Percentiles rank a stretch among this genome's conserved stretches.
These are phyloP conservation scores for Spergularia marina DNA, from an alignment of 148 eudicot species.

Conservation along the genomic window DNA sequence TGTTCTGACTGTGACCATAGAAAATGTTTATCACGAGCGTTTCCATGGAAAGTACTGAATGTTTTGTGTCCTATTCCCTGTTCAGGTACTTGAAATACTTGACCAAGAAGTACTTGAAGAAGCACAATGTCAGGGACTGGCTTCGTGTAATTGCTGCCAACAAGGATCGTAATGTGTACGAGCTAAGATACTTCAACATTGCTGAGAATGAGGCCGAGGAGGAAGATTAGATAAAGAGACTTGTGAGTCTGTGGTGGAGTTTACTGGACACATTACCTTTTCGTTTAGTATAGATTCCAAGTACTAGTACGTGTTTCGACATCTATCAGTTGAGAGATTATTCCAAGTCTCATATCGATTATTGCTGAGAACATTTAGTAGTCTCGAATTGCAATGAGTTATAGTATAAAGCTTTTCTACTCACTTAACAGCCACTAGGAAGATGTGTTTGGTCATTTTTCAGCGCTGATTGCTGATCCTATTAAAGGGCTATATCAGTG, in stretches of 20 bases:
- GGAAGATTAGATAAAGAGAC: slow-evolving; percentile 32
- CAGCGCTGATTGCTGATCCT: too few relatives aligned
- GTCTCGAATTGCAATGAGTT: slow-evolving; percentile 10
- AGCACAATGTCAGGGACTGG: slow-evolving; percentile 82
- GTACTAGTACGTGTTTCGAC: slow-evolving; percentile 12
- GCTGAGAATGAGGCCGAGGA: slow-evolving; percentile 85
- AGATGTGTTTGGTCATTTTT: too few relatives aligned
- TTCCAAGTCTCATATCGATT: slow-evolving; percentile 14
- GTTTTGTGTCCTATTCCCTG: background rate
- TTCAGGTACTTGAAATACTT: slow-evolving; percentile 71
- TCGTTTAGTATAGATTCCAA: slow-evolving; percentile 2
- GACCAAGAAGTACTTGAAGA: slow-evolving; percentile 84
- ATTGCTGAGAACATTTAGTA: slow-evolving; percentile 9
- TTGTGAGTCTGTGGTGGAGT: background rate
- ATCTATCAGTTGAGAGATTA: slow-evolving; percentile 15
- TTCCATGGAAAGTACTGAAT: background rate
- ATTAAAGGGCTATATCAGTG: too few relatives aligned
- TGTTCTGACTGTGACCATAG: too few relatives aligned
- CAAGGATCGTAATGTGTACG: slow-evolving; percentile 73
- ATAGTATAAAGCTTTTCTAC: background rate
- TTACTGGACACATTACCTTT: slow-evolving; percentile 7
- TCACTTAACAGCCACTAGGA: background rate
- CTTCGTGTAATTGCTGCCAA: slow-evolving; percentile 79
- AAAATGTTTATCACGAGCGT: too few relatives aligned
- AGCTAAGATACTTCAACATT: slow-evolving; percentile 81